Conservation (phyloP, 805 yeast genomes). For the Barnettozyma siamensis region DNA sequence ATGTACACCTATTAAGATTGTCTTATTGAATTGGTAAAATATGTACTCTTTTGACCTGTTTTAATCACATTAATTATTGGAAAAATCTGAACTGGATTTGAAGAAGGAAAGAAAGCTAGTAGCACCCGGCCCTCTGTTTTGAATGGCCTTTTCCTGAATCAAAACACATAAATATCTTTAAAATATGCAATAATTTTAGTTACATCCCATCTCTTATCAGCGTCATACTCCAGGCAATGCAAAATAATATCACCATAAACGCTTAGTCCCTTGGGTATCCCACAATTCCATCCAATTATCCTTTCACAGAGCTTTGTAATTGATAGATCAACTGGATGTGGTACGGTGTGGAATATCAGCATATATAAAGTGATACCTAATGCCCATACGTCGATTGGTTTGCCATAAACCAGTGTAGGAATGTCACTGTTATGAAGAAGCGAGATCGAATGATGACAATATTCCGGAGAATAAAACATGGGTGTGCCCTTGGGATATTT, state of each 20-base stretch:
- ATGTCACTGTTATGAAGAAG: no score
- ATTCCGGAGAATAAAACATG: slow-evolving; percentile 10
- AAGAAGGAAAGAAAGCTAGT: no score
- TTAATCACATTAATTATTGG: no score
- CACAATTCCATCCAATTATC: background rate
- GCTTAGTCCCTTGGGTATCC: background rate
- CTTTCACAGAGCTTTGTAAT: background rate
- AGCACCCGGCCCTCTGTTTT: no score
- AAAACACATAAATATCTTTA: background rate
- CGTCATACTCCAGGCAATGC: background rate
- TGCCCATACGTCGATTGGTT: slow-evolving; percentile 12
- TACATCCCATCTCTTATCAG: slow-evolving; percentile 1
- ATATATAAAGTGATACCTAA: slow-evolving; percentile 9
- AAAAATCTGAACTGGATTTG: no score
- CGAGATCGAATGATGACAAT: background rate
- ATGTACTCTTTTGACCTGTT: no score
- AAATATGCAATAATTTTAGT: background rate
- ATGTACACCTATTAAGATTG: no score
- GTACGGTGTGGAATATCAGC: slow-evolving; percentile 4
- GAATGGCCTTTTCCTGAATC: no score
- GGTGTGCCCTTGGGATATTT: slow-evolving; percentile 10
- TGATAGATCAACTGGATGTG: background rate
- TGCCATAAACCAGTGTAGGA: no score
- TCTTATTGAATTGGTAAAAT: no score
- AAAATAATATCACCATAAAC: background rate